Percentiles rank a stretch among this genome's conserved stretches.
phyloP scores from a whole-genome alignment of 305 asterid genomes.

The Fraxinus greggii region DNA sequence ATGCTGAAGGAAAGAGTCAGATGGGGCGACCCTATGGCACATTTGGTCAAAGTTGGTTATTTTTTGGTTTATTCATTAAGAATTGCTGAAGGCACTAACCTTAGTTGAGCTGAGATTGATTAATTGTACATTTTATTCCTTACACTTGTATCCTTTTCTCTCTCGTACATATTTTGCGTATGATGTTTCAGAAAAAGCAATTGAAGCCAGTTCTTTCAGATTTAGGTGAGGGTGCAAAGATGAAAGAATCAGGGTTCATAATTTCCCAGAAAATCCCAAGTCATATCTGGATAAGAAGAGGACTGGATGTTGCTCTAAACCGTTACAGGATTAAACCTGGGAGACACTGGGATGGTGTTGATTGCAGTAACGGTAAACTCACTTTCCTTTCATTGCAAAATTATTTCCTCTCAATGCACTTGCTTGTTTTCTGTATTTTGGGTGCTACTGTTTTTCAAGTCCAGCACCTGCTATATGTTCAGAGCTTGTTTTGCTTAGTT shows the following conservation, averaged over 20 bases:
- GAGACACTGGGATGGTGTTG: constrained; percentile 92
- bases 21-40: constrained; percentile 97
- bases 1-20: constrained; percentile 79
- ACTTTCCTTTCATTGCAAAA: background rate
- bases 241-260: constrained; percentile 82
- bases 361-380: constrained; percentile 67
- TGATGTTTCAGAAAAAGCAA: constrained; percentile 53
- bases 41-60: constrained; percentile 62
- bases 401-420: background rate
- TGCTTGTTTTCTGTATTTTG: background rate
- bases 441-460: background rate
- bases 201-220: constrained; percentile 51
- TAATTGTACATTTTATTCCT: background rate
- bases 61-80: background rate
- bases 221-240: constrained; percentile 65
- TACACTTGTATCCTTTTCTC: background rate
- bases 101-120: background rate
- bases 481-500: background rate
- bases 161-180: background rate
- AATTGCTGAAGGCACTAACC: background rate
- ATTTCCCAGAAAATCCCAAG: constrained; percentile 73
- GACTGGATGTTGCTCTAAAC: constrained; percentile 66
- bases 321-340: constrained; percentile 88
- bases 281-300: constrained; percentile 79
- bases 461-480: background rate